Percentiles rank a stretch among this genome's conserved stretches.
Evolutionary conservation across 129 eudicot species (phyloP).

Genomic region (Lactuca saligna): DNA sequence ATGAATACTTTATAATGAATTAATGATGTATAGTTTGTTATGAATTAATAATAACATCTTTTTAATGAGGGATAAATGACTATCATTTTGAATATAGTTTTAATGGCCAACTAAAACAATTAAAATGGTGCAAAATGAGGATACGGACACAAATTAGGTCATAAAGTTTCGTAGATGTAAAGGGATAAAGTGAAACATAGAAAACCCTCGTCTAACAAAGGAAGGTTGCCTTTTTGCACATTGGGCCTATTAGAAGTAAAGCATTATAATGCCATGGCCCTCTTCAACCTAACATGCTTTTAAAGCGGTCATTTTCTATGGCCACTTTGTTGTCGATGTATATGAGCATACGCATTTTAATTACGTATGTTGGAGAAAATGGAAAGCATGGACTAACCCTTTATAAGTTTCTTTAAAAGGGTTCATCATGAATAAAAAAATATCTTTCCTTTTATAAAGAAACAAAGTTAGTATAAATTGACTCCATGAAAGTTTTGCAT

Average conservation of each 20-base stretch:
- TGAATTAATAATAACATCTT: not conserved
- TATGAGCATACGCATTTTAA: conserved; percentile 4
- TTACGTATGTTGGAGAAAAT: conserved; percentile 12
- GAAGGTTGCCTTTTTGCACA: conserved; percentile 8
- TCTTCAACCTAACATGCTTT: conserved; percentile 34
- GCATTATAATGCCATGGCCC: conserved; percentile 27
- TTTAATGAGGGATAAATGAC: not conserved
- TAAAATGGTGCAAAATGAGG: conserved; percentile 5
- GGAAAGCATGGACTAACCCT: conserved; percentile 14
- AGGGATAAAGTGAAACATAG: conserved; percentile 21
- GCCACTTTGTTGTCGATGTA: conserved; percentile 17
- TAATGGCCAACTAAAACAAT: not conserved
- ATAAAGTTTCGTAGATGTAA: conserved; percentile 23
- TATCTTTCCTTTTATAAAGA: conserved; percentile 11
- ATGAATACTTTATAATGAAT: not conserved
- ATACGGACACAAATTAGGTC: conserved; percentile 17
- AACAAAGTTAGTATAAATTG: not conserved
- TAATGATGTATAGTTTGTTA: not conserved
- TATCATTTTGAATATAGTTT: not conserved
- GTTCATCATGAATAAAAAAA: conserved; percentile 2
- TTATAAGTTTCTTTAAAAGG: conserved; percentile 3
- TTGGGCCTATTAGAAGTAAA: conserved; percentile 29
- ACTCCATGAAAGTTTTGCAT: not conserved
- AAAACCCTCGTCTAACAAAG: conserved; percentile 14
- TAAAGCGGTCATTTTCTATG: conserved; percentile 16